Evolutionary conservation across 2,329 filamentous ascomycete species (phyloP), one percentile per base, ranked within the genome.

Genomic region (Orbilia quercus): DNA sequence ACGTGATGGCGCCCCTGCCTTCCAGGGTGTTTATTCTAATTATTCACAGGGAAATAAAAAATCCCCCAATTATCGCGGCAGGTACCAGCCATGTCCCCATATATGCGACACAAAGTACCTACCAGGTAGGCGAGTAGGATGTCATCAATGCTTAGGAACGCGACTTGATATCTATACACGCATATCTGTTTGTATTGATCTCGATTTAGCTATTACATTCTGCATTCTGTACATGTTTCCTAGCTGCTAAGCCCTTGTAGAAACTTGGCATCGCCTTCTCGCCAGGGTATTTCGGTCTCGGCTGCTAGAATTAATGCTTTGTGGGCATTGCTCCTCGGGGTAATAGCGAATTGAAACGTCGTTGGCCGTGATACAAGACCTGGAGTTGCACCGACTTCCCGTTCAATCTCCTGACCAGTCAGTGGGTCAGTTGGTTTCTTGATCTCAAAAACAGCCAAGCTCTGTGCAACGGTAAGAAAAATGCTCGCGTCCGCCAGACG

Each of bases 401-500:
- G 34, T 16, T 62, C 28, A 47, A 76, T 70, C 34, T 75, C 66
- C 44, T 60, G 31, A 1, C 74, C 75, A 1, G 71, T 71, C 34
- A 45, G 55, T 31, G 47, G 53, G 65, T 77, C 74, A 14, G 58
- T 54, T 7, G 70, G 62, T 53, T 76, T 77, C 23, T 70, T 66
- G 44, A 77, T 76, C 16, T 83, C 77, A 76, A 83, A 85, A 0
- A 81, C 82, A 82, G 84, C 85, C 31, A 85, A 77, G 25, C 86
- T 80, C 3, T 83, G 80, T 1, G 84, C 80, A 28, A 85, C 82
- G 14, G 78, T 82, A 7, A 86, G 79, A 75, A 84, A 85, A 11
- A 86, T 75, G 12, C 80, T 82, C 2, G 82, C 82, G 66, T 85
- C 83, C 0, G 84, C 85, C 1, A 88, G 80, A 62, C 86, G 84